Base-by-base conservation (phyloP, 2,329 filamentous ascomycete species). In the Aspergillus hortae region DNA sequence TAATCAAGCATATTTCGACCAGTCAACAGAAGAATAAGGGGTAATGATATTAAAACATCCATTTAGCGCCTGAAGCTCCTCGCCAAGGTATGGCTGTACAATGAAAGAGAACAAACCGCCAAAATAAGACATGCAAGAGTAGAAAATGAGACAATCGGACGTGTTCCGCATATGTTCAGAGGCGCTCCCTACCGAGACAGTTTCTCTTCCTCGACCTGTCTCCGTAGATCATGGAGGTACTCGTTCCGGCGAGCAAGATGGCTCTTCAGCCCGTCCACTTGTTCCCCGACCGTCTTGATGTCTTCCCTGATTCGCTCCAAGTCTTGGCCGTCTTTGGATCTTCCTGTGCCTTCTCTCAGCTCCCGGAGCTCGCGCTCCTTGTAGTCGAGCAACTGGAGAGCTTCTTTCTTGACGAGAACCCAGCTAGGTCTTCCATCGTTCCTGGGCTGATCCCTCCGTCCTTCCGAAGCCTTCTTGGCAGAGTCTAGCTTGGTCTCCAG, bases 371-470 rank as follows among this genome's bases (percentile, higher is more conserved):
- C 76, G 86, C 87, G 66, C 84, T 84, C 69, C 82, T 99, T 99
- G 72, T 95, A 97, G 67, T 99, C 94, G 41, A 99, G 78, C 71
- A 99, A 74, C 75, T 96, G 90, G 72, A 97, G 90, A 44, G 96
- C 78, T 74, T 99, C 94, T 57, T 92, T 81, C 80, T 96, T 97
- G 51, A 97, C 90, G 38, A 99, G 80, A 35, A 91, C 90, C 41
- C 92, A 92, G 74, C 91, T 95, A 21, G 84, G 87, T 58, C 90
- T 85, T 43, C 91, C 75, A 82, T 84, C 61, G 79, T 82, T 59
- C 81, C 81, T 64, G 74, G 60, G 66, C 66, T 76, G 63, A 70
- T 79, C 70, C 44, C 79, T 80, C 52, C 83, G 79, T 54, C 82
- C 81, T 62, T 88, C 83, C 0, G 86, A 85, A 41, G 85, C 83